Base-by-base conservation (phyloP, 106 monocot species). In the Acorus calamus region DNA sequence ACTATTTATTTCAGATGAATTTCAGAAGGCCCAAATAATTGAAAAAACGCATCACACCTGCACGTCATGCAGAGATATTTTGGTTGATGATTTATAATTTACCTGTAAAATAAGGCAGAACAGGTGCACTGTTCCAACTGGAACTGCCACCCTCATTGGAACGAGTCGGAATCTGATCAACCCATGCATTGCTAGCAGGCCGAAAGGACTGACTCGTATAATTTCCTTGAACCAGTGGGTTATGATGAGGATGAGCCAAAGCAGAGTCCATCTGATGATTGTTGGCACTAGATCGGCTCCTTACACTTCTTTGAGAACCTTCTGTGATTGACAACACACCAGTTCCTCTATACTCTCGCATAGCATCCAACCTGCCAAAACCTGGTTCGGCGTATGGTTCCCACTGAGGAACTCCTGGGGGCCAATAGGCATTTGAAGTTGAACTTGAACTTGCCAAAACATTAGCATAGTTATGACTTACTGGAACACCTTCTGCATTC, bases 181-280 rank as follows among this genome's bases (percentile, higher is more conserved):
- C 14, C 84, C 80, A 77, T 45, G 68, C 43, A 65, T 70, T 70
- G 54, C 52, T 71, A 12, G 64, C 10, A 72, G 72, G 60, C 7
- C 64, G 83, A 57, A 69, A 61, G 14, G 75, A 49, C 55, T 74
- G 74, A 4, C 47, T 64, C 61, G 56, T 52, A 62, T 68, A 55
- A 63, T 62, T 68, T n/a, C 63, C 65, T n/a, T 68, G 72, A 69
- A 61, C 9, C 8, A 73, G 47, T 66, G 64, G 60, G 52, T 65
- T 76, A 47, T 60, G 53, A 69, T 75, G n/a, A n/a, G n/a, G n/a
- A n/a, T n/a, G 62, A 50, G 52, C 60, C 57, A 65, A 42, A 67
- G 76, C 53, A 72, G 55, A 43, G 42, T 75, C 78, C 48, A 50
- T 60, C 6, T 67, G 80, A 61, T 64, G 41, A 45, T 44, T 54